Evolutionary conservation across 257 asterid genomes (phyloP).

Genomic region (Penstemon barbatus): DNA sequence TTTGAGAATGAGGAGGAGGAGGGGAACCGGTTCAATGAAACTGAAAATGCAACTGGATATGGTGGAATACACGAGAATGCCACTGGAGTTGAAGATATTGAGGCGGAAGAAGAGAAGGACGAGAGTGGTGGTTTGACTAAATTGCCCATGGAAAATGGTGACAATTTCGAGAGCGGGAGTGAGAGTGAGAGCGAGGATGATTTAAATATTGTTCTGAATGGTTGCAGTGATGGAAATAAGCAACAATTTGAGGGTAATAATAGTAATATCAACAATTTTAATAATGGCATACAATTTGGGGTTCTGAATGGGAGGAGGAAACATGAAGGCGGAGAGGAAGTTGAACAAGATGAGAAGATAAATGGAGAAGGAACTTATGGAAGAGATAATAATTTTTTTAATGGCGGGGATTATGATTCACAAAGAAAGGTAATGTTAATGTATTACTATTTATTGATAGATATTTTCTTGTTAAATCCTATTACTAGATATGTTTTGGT

Average conservation of each 20-base stretch:
- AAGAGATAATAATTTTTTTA: conserved; percentile 10
- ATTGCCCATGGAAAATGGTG: conserved; percentile 25
- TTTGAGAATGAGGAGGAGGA: not conserved
- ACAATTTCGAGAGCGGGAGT: conserved; percentile 16
- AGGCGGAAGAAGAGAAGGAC: conserved; percentile 12
- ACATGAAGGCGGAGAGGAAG: conserved; percentile 5
- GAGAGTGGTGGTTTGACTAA: conserved; percentile 21
- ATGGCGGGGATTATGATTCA: conserved; percentile 19
- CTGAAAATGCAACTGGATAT: conserved; percentile 12
- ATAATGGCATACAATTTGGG: not conserved
- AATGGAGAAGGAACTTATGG: conserved; percentile 18
- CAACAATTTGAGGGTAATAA: conserved; percentile 3
- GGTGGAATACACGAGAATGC: not conserved
- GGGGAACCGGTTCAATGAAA: conserved; percentile 8
- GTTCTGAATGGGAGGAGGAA: not conserved
- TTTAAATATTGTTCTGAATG: conserved; percentile 40
- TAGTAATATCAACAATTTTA: not conserved
- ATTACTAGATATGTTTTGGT: no score
- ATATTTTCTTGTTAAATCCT: not conserved
- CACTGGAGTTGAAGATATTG: conserved; percentile 24
- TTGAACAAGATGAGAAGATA: conserved; percentile 17
- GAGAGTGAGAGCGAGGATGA: conserved; percentile 38
- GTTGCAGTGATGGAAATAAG: conserved; percentile 24
- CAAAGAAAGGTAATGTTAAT: conserved; percentile 32
- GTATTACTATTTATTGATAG: not conserved